A percentile compares a stretch with the other conserved stretches of the same genome.
Evolutionary conservation across 306 rosid genomes (phyloP).

Genomic region (Canavalia ensiformis): DNA sequence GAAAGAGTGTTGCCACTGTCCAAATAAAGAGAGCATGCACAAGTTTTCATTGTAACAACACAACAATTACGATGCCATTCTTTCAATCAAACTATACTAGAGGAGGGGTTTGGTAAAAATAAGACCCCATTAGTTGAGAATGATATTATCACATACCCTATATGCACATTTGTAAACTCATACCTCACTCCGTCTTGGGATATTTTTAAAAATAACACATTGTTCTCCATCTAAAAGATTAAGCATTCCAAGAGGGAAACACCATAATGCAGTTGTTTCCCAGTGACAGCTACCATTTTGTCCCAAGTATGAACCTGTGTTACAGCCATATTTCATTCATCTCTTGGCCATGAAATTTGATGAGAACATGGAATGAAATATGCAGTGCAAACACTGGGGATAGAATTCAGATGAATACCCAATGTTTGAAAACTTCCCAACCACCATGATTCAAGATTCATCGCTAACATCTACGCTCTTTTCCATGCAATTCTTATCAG

Average conservation of each 20-base stretch:
- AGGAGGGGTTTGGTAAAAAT: slow-evolving; percentile 48
- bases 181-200: slow-evolving; percentile 32
- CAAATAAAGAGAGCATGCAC: neutral
- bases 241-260: slow-evolving; percentile 29
- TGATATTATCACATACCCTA: neutral
- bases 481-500: slow-evolving; percentile 46
- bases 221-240: slow-evolving; percentile 26
- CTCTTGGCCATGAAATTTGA: slow-evolving; percentile 27
- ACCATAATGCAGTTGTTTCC: slow-evolving; percentile 35
- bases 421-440: slow-evolving; percentile 19
- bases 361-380: slow-evolving; percentile 4
- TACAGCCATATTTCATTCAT: slow-evolving; percentile 23
- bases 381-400: slow-evolving; percentile 30
- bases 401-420: slow-evolving; percentile 34
- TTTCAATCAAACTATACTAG: slow-evolving; percentile 37
- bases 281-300: slow-evolving; percentile 3
- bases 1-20: neutral
- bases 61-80: slow-evolving; percentile 39
- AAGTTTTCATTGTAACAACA: slow-evolving; percentile 35
- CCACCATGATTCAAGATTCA: slow-evolving; percentile 50
- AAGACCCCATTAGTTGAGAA: slow-evolving; percentile 50
- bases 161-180: slow-evolving; percentile 42
- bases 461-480: slow-evolving; percentile 42
- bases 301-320: slow-evolving; percentile 13
- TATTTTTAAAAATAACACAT: slow-evolving; percentile 18